Conservation (phyloP, 2,329 filamentous ascomycete genomes). For the Monosporascus ibericus region DNA sequence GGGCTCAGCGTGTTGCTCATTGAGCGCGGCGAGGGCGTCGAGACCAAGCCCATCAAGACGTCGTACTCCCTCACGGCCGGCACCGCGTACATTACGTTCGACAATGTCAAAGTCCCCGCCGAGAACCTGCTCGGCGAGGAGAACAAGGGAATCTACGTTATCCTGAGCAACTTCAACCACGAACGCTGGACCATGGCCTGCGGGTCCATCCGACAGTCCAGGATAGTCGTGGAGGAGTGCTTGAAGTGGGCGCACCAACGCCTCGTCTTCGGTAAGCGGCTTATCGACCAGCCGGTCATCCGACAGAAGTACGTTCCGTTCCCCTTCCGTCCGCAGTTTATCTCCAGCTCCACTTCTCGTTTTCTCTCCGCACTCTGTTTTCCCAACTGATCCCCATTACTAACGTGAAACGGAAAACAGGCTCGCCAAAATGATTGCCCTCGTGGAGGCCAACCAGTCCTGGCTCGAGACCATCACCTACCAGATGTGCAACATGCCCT, state of each 20-base stretch:
- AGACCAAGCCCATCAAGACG: conserved; percentile 74
- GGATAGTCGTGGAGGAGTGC: conserved; percentile 73
- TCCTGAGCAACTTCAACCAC: conserved; percentile 85
- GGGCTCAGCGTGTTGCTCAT: conserved; percentile 74
- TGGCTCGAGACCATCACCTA: conserved; percentile 82
- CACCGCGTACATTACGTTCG: conserved; percentile 74
- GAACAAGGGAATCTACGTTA: conserved; percentile 79
- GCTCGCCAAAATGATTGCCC: conserved; percentile 80
- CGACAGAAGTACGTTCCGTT: conserved; percentile 58
- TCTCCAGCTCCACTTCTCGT: background rate
- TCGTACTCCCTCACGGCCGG: conserved; percentile 74
- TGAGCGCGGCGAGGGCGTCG: conserved; percentile 65
- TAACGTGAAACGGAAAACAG: conserved; percentile 26
- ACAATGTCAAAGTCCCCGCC: conserved; percentile 79
- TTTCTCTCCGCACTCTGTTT: too few species aligned
- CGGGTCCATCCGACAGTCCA: conserved; percentile 57
- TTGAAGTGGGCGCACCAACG: conserved; percentile 87
- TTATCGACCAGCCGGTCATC: conserved; percentile 79
- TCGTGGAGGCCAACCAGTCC: conserved; percentile 74
- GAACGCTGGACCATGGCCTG: conserved; percentile 73
- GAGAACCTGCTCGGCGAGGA: conserved; percentile 74
- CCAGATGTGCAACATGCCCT: conserved; percentile 83
- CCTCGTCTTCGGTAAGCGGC: conserved; percentile 73
- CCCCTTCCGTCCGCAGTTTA: background rate
- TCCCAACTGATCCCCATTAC: too few species aligned